Evolutionary conservation across 306 rosid genomes (phyloP), one percentile per base, ranked within the genome.

Genomic region (Quercus gilva): DNA sequence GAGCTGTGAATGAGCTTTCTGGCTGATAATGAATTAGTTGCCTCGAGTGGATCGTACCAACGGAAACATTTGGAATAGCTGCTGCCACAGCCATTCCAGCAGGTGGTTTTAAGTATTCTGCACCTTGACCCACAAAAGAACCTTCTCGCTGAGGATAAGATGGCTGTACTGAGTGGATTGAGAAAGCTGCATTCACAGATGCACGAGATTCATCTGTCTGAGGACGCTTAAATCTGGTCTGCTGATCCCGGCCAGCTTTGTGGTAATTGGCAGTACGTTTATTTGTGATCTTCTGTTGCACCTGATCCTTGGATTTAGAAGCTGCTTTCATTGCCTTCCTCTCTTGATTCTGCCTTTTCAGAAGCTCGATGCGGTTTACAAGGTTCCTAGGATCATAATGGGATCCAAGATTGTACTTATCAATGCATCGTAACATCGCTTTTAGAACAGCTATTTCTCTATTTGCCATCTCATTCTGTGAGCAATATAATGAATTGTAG

Each of bases 361-460:
- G 80, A 65, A 37, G 72, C 43, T 18, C 35, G 7, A 84, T 63
- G 70, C 56, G 82, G 20, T 78, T 76, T 81, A 74, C 73, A 7
- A 86, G 85, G 56, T 15, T 28, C 53, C 63, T 73, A 2, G 87
- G 81, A 78, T 80, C 73, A 53, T 25, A 78, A n/a, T 78, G 79
- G 21, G 86, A 70, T 25, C 31, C 67, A 14, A 86, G 90, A 23
- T 71, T 72, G 82, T 84, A 81, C n/a, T 45, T 28, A 35, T 74
- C 84, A 78, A 86, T 72, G 75, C 84, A 86, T 53, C 55, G 75
- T 74, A 78, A 20, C 69, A 81, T 63, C 6, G 79, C 73, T 81
- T 29, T 86, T 52, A 86, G 64, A 59, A 84, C 69, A 23, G 63
- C 59, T 29, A 84, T 74, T 75, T 86, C 87, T 75, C 75, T 86